phyloP scores from a whole-genome alignment of 202 grass and related monocot species.

The Schoenoplectus triqueter region DNA sequence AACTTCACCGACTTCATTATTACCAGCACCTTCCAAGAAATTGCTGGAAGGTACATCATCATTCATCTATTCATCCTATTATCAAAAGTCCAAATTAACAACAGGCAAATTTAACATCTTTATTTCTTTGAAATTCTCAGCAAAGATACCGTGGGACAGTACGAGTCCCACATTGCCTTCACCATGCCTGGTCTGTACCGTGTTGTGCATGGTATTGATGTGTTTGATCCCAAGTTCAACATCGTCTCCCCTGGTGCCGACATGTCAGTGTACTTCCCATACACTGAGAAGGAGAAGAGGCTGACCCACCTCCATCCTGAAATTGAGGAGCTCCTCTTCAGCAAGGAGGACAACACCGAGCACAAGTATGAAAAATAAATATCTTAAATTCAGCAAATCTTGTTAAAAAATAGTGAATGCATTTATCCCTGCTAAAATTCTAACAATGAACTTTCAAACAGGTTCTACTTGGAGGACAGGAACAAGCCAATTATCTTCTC shows the following conservation, averaged over 20 bases:
- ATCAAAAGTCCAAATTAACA: background rate
- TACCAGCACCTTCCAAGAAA: slow-evolving; percentile 97
- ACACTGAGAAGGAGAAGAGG: slow-evolving; percentile 80
- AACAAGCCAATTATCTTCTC: slow-evolving; percentile 94
- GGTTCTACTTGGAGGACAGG: slow-evolving; percentile 77
- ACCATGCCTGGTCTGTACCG: slow-evolving; percentile 88
- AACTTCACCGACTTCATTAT: slow-evolving; percentile 95
- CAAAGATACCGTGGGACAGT: slow-evolving; percentile 90
- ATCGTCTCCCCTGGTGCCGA: slow-evolving; percentile 94
- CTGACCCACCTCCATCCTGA: slow-evolving; percentile 77
- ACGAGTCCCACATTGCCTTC: slow-evolving; percentile 86
- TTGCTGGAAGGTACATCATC: slow-evolving; percentile 72
- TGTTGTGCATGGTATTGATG: slow-evolving; percentile 90
- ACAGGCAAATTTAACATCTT: background rate
- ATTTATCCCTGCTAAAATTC: slow-evolving; percentile 16
- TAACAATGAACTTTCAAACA: slow-evolving; percentile 37
- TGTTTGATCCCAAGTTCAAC: slow-evolving; percentile 96
- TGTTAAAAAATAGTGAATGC: background rate
- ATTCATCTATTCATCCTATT: background rate
- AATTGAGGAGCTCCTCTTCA: slow-evolving; percentile 89
- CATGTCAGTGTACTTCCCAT: slow-evolving; percentile 83
- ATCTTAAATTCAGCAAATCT: background rate
- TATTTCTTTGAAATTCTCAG: slow-evolving; percentile 46
- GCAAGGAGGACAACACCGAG: slow-evolving; percentile 70
- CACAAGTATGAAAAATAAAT: slow-evolving; percentile 68